Evolutionary conservation across 169 alveolate species (phyloP).

Genomic region (Plasmodium reichenowi): DNA sequence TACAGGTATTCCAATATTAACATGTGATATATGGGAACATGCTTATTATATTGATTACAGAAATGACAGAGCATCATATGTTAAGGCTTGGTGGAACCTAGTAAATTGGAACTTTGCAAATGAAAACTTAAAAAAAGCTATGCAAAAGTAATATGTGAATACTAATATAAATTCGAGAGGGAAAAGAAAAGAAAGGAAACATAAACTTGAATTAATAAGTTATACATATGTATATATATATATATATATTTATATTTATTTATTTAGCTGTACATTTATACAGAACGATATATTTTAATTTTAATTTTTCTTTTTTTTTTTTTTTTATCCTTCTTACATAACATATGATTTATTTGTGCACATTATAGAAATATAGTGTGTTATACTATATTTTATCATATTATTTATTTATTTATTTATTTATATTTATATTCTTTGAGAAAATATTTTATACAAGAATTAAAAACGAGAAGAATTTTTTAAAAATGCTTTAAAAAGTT

Average conservation of each 20-base stretch:
- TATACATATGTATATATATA: constrained; percentile 1
- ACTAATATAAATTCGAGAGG: not conserved
- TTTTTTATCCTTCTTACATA: not conserved
- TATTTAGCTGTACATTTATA: not conserved
- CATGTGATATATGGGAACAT: constrained; percentile 98
- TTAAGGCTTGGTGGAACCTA: constrained; percentile 93
- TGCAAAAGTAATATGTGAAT: constrained; percentile 38
- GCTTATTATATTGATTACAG: constrained; percentile 96
- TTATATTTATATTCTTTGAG: not conserved
- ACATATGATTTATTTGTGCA: not conserved
- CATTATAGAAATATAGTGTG: too few species aligned
- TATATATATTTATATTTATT: not conserved
- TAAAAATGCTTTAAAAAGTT: not conserved
- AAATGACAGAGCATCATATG: constrained; percentile 92
- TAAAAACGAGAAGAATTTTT: not conserved
- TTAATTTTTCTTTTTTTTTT: not conserved
- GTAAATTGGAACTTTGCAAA: constrained; percentile 96
- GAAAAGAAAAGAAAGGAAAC: too few species aligned
- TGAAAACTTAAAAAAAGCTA: constrained; percentile 79
- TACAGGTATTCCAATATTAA: constrained; percentile 91
- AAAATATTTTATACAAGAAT: not conserved
- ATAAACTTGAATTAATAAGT: too few species aligned
- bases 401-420: constrained; percentile 1
- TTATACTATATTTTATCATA: not conserved
- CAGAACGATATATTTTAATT: not conserved